Evolutionary conservation across 768 basidiomycete species (phyloP).

Genomic region (Sistotremastrum niveocremeum): DNA sequence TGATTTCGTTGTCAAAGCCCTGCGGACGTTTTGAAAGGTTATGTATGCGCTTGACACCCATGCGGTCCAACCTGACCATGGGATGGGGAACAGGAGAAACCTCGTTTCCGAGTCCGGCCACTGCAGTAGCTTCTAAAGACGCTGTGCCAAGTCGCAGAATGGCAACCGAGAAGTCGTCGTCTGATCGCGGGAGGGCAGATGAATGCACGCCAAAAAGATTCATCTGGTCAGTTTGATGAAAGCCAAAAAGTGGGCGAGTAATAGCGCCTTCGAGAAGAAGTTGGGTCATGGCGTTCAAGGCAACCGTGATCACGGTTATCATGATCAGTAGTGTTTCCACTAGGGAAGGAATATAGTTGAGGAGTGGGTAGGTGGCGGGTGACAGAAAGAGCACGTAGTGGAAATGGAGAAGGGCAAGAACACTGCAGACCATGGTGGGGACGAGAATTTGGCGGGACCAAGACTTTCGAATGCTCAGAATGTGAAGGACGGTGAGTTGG

Average conservation of each 20-base stretch:
- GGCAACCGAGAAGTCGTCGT: constrained; percentile 63
- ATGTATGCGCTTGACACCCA: constrained; percentile 14
- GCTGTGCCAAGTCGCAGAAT: constrained; percentile 62
- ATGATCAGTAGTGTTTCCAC: constrained; percentile 51
- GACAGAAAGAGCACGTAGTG: constrained; percentile 43
- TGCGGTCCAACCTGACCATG: constrained; percentile 25
- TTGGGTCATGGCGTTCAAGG: constrained; percentile 52
- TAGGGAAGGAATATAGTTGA: constrained; percentile 62
- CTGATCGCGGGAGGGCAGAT: constrained; percentile 35
- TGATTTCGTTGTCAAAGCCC: constrained; percentile 41
- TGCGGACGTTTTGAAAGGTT: too few species aligned
- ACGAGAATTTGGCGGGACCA: constrained; percentile 57
- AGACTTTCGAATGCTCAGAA: constrained; percentile 46
- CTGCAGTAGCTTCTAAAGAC: constrained; percentile 59
- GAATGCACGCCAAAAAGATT: not conserved
- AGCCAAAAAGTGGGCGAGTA: constrained; percentile 45
- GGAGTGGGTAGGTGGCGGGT: constrained; percentile 43
- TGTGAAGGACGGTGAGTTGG: constrained; percentile 55
- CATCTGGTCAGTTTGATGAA: constrained; percentile 19
- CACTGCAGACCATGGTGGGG: constrained; percentile 49
- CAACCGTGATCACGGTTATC: constrained; percentile 44
- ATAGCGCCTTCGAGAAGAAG: constrained; percentile 47
- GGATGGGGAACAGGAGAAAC: constrained; percentile 35
- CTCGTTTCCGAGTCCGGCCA: constrained; percentile 63
- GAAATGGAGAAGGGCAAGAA: constrained; percentile 53